Percentiles rank a stretch among this genome's conserved stretches.
These are phyloP conservation scores for Astraeus odoratus DNA, from an alignment of 768 basidiomycete genomes.

Conservation along the genomic window DNA sequence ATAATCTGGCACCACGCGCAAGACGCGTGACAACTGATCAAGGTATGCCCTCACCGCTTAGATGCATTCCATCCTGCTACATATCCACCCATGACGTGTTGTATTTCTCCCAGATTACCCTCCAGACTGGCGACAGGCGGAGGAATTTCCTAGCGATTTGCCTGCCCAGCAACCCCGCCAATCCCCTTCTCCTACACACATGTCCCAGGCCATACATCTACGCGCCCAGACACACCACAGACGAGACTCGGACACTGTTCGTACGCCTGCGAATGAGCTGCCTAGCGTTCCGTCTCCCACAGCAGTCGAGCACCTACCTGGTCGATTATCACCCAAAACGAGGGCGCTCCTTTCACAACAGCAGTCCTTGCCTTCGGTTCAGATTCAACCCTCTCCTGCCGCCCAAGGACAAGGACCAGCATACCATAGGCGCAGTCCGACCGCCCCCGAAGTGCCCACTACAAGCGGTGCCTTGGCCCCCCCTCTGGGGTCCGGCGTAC, in stretches of 20 bases:
- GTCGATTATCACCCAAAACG: conserved; percentile 25
- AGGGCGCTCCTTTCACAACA: conserved; percentile 18
- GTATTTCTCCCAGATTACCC: conserved; percentile 18
- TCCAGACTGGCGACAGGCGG: conserved; percentile 16
- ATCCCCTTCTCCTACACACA: conserved; percentile 47
- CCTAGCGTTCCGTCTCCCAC: conserved; percentile 49
- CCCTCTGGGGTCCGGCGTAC: conserved; percentile 11
- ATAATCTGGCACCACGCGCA: conserved; percentile 28
- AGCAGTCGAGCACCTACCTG: conserved; percentile 35
- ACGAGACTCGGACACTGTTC: conserved; percentile 72
- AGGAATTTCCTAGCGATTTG: conserved; percentile 8
- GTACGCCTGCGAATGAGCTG: conserved; percentile 35
- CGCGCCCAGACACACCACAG: conserved; percentile 46
- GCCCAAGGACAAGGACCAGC: conserved; percentile 21
- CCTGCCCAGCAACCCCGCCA: conserved; percentile 33
- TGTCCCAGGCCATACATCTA: conserved; percentile 24
- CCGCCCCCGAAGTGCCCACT: conserved; percentile 54
- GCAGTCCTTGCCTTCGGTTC: conserved; percentile 22
- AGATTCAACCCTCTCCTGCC: conserved; percentile 15
- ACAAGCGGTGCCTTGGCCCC: conserved; percentile 27
- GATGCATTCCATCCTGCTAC: background rate
- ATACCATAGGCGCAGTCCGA: conserved; percentile 63
- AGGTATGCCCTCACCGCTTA: conserved; percentile 20
- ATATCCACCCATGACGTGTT: background rate
- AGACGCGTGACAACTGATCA: conserved; percentile 40